phyloP scores from a whole-genome alignment of 805 yeast species.

The Yarrowia sp. region DNA sequence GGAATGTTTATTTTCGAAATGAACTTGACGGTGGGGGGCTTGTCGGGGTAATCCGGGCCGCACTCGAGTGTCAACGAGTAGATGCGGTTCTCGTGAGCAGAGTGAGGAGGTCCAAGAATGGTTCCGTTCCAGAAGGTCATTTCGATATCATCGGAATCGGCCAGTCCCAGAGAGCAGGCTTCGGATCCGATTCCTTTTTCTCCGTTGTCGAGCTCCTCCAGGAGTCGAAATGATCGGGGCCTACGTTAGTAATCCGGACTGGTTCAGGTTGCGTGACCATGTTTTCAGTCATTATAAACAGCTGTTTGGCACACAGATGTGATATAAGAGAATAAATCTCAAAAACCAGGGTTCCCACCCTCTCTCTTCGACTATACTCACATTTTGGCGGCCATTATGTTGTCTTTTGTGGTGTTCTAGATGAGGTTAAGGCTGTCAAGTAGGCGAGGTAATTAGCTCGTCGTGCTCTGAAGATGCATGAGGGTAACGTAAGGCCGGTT shows the following conservation, averaged over 20 bases:
- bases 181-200: constrained; percentile 97
- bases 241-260: constrained; percentile 28
- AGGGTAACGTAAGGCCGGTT: constrained; percentile 9
- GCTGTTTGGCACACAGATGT: not conserved
- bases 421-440: constrained; percentile 25
- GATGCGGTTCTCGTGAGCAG: constrained; percentile 86
- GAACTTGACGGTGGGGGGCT: constrained; percentile 81
- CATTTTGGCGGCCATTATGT: constrained; percentile 29
- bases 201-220: constrained; percentile 96
- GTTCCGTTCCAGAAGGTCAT: constrained; percentile 99
- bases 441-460: constrained; percentile 26
- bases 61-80: constrained; percentile 79
- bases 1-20: constrained; percentile 85
- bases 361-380: constrained; percentile 9
- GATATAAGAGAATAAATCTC: not conserved
- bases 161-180: constrained; percentile 91
- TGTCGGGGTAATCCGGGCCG: constrained; percentile 80
- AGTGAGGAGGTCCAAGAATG: constrained; percentile 94
- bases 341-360: not conserved
- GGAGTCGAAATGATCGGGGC: constrained; percentile 90
- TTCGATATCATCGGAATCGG: constrained; percentile 83
- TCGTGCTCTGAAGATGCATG: constrained; percentile 20
- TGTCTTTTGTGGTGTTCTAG: constrained; percentile 19
- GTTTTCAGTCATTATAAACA: not conserved
- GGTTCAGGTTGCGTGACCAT: not conserved